These are phyloP conservation scores for Boletellus ananas DNA, from an alignment of 768 basidiomycete species.

Conservation along the genomic window DNA sequence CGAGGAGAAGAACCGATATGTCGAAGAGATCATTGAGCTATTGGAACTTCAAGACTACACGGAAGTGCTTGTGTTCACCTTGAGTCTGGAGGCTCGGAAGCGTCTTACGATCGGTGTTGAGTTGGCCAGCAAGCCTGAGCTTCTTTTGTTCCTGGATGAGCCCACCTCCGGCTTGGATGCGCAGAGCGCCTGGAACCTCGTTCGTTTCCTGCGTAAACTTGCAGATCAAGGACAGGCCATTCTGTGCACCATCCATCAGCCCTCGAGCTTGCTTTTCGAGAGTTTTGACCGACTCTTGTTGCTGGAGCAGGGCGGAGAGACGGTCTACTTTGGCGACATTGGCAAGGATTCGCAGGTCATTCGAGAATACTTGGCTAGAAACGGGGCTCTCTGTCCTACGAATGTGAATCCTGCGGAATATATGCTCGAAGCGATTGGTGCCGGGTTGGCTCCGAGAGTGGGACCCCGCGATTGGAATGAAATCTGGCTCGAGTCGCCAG, in stretches of 20 bases:
- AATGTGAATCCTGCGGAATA: slow-evolving; percentile 79
- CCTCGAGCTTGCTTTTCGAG: slow-evolving; percentile 81
- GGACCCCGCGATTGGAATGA: slow-evolving; percentile 85
- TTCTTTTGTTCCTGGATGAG: slow-evolving; percentile 35
- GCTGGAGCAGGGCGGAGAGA: slow-evolving; percentile 76
- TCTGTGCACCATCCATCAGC: slow-evolving; percentile 88
- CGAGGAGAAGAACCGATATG: slow-evolving; percentile 75
- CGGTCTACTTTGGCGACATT: slow-evolving; percentile 92
- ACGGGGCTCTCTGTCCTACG: slow-evolving; percentile 68
- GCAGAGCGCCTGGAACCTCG: slow-evolving; percentile 75
- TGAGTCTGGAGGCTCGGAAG: slow-evolving; percentile 71
- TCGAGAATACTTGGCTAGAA: slow-evolving; percentile 68
- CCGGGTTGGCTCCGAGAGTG: slow-evolving; percentile 67
- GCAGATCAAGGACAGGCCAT: slow-evolving; percentile 86
- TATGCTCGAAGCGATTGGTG: slow-evolving; percentile 85
- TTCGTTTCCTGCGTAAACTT: slow-evolving; percentile 78
- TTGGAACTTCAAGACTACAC: slow-evolving; percentile 81
- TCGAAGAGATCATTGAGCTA: slow-evolving; percentile 80
- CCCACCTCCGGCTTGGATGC: slow-evolving; percentile 57
- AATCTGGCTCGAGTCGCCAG: slow-evolving; percentile 74
- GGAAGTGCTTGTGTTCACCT: slow-evolving; percentile 74
- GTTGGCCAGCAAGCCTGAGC: slow-evolving; percentile 64
- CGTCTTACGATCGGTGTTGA: slow-evolving; percentile 91
- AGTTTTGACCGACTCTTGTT: slow-evolving; percentile 74
- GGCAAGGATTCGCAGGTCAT: slow-evolving; percentile 67